These are phyloP conservation scores for Amaranthus hypochondriacus DNA, from an alignment of 148 eudicot species.

Conservation along the genomic window DNA sequence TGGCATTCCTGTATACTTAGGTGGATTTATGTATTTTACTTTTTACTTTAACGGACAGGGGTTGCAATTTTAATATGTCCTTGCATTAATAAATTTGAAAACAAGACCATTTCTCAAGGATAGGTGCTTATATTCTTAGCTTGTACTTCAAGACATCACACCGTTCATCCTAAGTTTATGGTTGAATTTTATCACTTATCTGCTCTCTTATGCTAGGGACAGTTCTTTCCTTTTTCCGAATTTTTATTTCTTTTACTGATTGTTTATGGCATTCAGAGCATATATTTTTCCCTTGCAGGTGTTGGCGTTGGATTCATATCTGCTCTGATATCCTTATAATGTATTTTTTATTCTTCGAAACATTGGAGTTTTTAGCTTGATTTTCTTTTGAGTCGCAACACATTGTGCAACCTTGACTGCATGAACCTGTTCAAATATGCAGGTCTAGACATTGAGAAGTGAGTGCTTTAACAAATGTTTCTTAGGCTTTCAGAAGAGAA, in stretches of 20 bases:
- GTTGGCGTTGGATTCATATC: constrained; percentile 97
- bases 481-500: constrained; percentile 16
- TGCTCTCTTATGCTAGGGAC: too few relatives aligned
- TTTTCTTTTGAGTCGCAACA: constrained; percentile 18
- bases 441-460: constrained; percentile 97
- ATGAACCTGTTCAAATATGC: constrained; percentile 98
- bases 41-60: not conserved
- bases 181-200: too few relatives aligned
- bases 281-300: constrained; percentile 47
- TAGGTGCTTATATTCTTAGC: too few relatives aligned
- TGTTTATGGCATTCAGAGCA: constrained; percentile 10
- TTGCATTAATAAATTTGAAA: not conserved
- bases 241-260: not conserved
- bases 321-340: constrained; percentile 92
- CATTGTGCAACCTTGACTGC: constrained; percentile 66
- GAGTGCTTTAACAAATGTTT: constrained; percentile 25
- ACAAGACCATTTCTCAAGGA: too few relatives aligned
- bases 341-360: constrained; percentile 1
- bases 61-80: not conserved
- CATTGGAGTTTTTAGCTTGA: constrained; percentile 5
- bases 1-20: too few relatives aligned
- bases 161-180: too few relatives aligned
- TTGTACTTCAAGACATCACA: too few relatives aligned
- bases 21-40: not conserved
- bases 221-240: too few relatives aligned